These are phyloP conservation scores for Leccinum holopus DNA, from an alignment of 1,284 basidiomycete genomes.

Conservation along the genomic window DNA sequence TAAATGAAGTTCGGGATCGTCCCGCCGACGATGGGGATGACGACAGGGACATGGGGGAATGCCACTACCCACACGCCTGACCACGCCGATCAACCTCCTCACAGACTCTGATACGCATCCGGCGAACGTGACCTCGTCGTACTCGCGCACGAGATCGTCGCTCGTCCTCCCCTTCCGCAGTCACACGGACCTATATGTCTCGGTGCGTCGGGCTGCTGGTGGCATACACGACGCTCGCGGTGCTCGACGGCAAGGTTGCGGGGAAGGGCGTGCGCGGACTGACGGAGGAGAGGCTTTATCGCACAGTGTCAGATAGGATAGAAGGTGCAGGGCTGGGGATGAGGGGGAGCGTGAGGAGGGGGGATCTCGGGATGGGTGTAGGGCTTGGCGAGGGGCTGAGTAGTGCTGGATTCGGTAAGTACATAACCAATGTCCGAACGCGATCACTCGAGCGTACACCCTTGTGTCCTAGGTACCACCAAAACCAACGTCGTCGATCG, in stretches of 20 bases:
- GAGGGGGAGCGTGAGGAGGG: constrained; percentile 48
- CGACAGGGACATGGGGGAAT: not conserved
- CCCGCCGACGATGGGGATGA: constrained; percentile 14
- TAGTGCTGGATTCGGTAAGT: constrained; percentile 1
- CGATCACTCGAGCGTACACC: too few relatives aligned
- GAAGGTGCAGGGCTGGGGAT: constrained; percentile 66
- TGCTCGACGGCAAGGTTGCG: constrained; percentile 67
- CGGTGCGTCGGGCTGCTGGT: constrained; percentile 86
- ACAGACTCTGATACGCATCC: constrained; percentile 69
- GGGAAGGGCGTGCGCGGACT: constrained; percentile 68
- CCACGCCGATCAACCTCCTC: constrained; percentile 76
- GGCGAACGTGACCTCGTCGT: constrained; percentile 87
- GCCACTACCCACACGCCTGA: constrained; percentile 46
- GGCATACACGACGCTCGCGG: constrained; percentile 71
- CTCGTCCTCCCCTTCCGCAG: constrained; percentile 19
- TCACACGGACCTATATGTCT: constrained; percentile 75
- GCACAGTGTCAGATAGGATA: constrained; percentile 59
- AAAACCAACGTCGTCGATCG: too few relatives aligned
- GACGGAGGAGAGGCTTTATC: constrained; percentile 59
- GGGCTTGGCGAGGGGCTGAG: constrained; percentile 26
- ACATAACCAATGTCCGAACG: too few relatives aligned
- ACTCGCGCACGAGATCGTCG: constrained; percentile 80
- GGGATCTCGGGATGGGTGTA: constrained; percentile 32
- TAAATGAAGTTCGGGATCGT: constrained; percentile 56
- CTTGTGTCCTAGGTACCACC: too few relatives aligned